These are phyloP conservation scores for Gaeumannomyces sp. DNA, from an alignment of 2,329 filamentous ascomycete genomes.

Conservation along the genomic window DNA sequence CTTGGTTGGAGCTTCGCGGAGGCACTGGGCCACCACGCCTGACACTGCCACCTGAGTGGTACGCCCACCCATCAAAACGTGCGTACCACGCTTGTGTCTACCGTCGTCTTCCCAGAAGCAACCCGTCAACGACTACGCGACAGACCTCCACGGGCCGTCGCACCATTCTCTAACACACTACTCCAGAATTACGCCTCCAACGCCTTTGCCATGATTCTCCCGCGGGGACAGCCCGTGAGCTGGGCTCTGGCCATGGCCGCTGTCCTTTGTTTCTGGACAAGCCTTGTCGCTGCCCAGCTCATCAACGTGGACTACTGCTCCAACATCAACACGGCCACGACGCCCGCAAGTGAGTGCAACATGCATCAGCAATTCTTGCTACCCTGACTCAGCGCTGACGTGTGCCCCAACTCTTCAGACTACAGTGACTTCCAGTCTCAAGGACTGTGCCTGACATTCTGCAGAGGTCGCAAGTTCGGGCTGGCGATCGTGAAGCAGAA, in stretches of 20 bases:
- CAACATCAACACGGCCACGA: slow-evolving; percentile 38
- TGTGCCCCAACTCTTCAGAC: slow-evolving; percentile 31
- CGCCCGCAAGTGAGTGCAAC: slow-evolving; percentile 32
- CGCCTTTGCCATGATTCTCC: background rate
- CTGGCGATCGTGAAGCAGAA: slow-evolving; percentile 62
- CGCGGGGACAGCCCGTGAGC: background rate
- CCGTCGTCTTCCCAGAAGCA: background rate
- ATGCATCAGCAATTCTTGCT: too few species aligned
- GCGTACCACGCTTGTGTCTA: background rate
- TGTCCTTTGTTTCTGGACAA: slow-evolving; percentile 14
- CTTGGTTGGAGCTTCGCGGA: background rate
- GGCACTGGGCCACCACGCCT: background rate
- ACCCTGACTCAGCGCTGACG: background rate
- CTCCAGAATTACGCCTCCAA: background rate
- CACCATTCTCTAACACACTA: background rate
- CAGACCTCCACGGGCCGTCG: background rate
- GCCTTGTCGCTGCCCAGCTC: slow-evolving; percentile 21
- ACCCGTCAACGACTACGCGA: background rate
- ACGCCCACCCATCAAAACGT: background rate
- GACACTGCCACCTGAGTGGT: background rate
- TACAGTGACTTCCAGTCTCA: slow-evolving; percentile 59
- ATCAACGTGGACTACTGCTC: slow-evolving; percentile 38
- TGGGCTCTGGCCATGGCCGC: background rate
- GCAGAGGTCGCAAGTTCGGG: slow-evolving; percentile 46
- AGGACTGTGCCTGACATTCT: slow-evolving; percentile 59